Evolutionary conservation across 345 rosid species (phyloP), one percentile per base, ranked within the genome.

Genomic region (Ceriops zippeliana): DNA sequence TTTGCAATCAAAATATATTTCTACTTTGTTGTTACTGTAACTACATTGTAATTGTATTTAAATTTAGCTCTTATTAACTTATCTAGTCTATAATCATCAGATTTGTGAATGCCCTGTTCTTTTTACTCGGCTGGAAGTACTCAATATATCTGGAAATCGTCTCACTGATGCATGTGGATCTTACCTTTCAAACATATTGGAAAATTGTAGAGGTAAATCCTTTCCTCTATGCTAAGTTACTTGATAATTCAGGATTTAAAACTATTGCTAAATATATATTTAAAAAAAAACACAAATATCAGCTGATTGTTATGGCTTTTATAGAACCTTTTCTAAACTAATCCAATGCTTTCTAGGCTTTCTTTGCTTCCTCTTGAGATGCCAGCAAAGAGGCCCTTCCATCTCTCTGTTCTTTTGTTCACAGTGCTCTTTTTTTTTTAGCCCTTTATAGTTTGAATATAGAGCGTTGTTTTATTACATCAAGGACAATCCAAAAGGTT

Each of bases 111-210:
- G 96, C 61, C 90, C 90, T 71, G 91, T 87, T 52, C 83, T 95
- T 68, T 89, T 89, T 70, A 80, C 86, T 64, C 89, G 96, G 67
- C 81, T 95, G 72, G 99, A 83, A 83, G 87, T 88, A 73, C 97
- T 95, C 76, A 89, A 95, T 78, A 68, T 95, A 78, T 91, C 99
- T 64, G 89, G 89, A 54, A 93, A 95, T 78, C 93, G 90, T 73
- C 96, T 95, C 68, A 95, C 99, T 58, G 99, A 95, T 87, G 86
- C 96, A 65, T 89, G 99, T 75, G 96, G 99, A 70, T 95, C 96
- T 62, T 91, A 88, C 80, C 89, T 93, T 71, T 86, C 93, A 74
- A 86, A 91, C 19, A 95, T 91, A 72, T 80, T 91, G 82, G 81
- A 83, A 82, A 89, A 82, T 26, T 91, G 99, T 62, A 88, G 72